Conservation (phyloP, 2,329 filamentous ascomycete genomes). For the Colletotrichum magnum region DNA sequence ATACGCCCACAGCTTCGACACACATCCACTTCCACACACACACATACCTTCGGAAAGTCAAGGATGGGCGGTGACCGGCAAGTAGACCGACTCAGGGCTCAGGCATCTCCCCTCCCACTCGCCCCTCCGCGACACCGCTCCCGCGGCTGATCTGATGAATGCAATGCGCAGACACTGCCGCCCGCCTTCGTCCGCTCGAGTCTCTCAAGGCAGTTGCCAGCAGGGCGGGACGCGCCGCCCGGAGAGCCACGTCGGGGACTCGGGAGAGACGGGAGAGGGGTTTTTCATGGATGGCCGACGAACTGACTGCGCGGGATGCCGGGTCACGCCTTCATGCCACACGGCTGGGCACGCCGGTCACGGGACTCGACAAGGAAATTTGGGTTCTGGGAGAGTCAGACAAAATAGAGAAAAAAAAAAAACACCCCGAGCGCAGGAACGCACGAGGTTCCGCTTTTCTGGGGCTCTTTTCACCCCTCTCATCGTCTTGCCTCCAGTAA, state of each 20-base stretch:
- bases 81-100: slow-evolving; percentile 34
- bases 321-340: slow-evolving; percentile 29
- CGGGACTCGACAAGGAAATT: slow-evolving; percentile 37
- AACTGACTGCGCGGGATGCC: slow-evolving; percentile 22
- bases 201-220: slow-evolving; percentile 28
- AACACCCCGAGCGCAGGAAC: slow-evolving; percentile 31
- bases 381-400: slow-evolving; percentile 13
- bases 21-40: background rate
- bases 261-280: slow-evolving; percentile 25
- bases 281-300: slow-evolving; percentile 20
- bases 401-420: too few species aligned
- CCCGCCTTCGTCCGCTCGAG: slow-evolving; percentile 14
- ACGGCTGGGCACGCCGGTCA: slow-evolving; percentile 27
- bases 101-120: slow-evolving; percentile 10
- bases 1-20: background rate
- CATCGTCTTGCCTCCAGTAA: slow-evolving; percentile 13
- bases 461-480: slow-evolving; percentile 26
- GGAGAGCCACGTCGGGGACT: slow-evolving; percentile 17
- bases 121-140: slow-evolving; percentile 23
- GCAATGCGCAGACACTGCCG: background rate
- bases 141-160: slow-evolving; percentile 18
- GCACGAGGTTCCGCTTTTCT: slow-evolving; percentile 35
- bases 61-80: slow-evolving; percentile 32
- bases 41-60: slow-evolving; percentile 4
- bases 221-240: slow-evolving; percentile 38